Evolutionary conservation across 768 basidiomycete species (phyloP).

Genomic region (Tulasnella sp.): DNA sequence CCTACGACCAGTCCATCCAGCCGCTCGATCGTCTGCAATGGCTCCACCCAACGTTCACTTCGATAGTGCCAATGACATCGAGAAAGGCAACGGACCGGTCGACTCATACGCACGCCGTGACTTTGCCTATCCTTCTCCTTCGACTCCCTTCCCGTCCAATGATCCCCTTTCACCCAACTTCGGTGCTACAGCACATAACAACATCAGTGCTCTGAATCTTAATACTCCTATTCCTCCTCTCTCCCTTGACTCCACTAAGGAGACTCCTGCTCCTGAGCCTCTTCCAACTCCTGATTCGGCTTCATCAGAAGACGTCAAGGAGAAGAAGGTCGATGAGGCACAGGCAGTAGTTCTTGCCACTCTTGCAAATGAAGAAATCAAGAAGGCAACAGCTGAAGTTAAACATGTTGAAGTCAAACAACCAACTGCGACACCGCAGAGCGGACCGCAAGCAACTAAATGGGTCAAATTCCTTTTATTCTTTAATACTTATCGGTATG

Average conservation of each 20-base stretch:
- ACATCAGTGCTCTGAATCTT: slow-evolving; percentile 9
- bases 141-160: slow-evolving; percentile 1
- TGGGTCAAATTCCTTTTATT: slow-evolving; percentile 10
- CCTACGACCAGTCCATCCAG: not conserved
- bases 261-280: not conserved
- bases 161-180: slow-evolving; percentile 13
- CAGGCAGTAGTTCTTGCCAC: not conserved
- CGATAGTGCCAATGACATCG: slow-evolving; percentile 9
- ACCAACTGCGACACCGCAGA: not conserved
- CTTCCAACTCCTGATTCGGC: not conserved
- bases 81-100: slow-evolving; percentile 9
- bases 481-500: slow-evolving; percentile 12
- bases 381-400: not conserved
- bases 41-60: slow-evolving; percentile 2
- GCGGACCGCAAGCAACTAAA: not conserved
- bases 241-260: not conserved
- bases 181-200: slow-evolving; percentile 3
- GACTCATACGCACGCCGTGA: slow-evolving; percentile 4
- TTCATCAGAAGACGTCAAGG: not conserved
- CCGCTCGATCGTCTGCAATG: not conserved
- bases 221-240: not conserved
- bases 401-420: slow-evolving; percentile 1
- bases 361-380: not conserved
- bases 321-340: not conserved
- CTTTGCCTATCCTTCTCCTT: slow-evolving; percentile 5